phyloP scores from a whole-genome alignment of 1,284 basidiomycete species.

The Apiotrichum veenhuisii region DNA sequence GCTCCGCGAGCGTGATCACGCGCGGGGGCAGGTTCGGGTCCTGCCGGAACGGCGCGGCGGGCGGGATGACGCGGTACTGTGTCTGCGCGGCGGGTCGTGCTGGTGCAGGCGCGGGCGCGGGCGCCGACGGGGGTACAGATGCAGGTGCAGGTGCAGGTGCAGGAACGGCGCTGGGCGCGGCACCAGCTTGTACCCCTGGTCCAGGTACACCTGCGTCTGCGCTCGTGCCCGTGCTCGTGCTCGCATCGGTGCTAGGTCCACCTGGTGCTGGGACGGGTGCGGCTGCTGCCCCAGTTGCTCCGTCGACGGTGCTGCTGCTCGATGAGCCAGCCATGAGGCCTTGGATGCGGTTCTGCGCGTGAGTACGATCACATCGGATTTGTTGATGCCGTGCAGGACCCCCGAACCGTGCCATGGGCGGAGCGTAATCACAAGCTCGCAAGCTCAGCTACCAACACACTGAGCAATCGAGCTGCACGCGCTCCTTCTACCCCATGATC shows the following conservation, averaged over 20 bases:
- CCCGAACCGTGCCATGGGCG: too few species aligned
- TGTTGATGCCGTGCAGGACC: too few species aligned
- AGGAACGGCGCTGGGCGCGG: background rate
- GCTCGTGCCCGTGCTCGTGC: background rate
- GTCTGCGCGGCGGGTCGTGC: constrained; percentile 3
- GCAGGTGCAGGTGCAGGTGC: too few species aligned
- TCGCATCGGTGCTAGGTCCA: background rate
- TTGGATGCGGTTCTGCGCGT: constrained; percentile 18
- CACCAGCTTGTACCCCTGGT: too few species aligned
- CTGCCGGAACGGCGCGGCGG: constrained; percentile 18
- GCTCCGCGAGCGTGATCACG: constrained; percentile 36
- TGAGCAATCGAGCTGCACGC: too few species aligned
- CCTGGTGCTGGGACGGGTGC: background rate
- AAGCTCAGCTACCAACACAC: too few species aligned
- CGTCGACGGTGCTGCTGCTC: background rate
- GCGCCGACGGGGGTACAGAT: too few species aligned
- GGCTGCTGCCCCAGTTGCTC: background rate
- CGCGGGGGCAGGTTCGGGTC: constrained; percentile 30
- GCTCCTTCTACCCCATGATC: too few species aligned
- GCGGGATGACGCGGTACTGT: constrained; percentile 40
- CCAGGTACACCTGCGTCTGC: too few species aligned
- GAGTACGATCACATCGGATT: too few species aligned
- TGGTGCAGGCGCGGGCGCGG: background rate
- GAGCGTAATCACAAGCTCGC: too few species aligned
- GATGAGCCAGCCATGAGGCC: constrained; percentile 7